Percentiles rank a stretch among this genome's conserved stretches.
Evolutionary conservation across 192 early-diverging fungal genomes (phyloP).

Genomic region (Linnemannia elongata): DNA sequence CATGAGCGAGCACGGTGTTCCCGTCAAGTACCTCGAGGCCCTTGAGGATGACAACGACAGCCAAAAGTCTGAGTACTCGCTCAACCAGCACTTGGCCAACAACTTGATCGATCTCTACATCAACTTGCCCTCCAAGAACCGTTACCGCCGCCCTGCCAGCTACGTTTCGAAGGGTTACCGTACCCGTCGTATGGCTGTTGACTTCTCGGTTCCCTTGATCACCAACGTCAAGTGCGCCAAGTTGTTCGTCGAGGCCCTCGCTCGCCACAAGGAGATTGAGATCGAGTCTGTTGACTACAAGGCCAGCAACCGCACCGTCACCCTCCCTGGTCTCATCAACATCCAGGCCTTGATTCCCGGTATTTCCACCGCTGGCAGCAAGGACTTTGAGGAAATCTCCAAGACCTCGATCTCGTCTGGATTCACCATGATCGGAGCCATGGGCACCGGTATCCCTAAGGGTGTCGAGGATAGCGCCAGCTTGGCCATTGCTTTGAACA

Average conservation of each 20-base stretch:
- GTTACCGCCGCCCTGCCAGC: slow-evolving; percentile 94
- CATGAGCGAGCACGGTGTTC: slow-evolving; percentile 93
- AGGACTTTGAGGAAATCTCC: slow-evolving; percentile 74
- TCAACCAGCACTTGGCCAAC: slow-evolving; percentile 95
- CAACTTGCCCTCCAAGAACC: slow-evolving; percentile 98
- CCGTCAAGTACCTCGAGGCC: slow-evolving; percentile 92
- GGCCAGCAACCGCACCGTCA: slow-evolving; percentile 85
- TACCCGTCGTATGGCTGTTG: slow-evolving; percentile 97
- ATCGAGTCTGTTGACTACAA: slow-evolving; percentile 92
- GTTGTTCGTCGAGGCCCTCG: slow-evolving; percentile 96
- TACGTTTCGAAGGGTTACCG: slow-evolving; percentile 97
- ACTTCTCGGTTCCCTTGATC: slow-evolving; percentile 96
- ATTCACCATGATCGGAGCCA: slow-evolving; percentile 83
- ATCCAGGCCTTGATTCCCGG: slow-evolving; percentile 76
- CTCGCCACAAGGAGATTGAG: slow-evolving; percentile 78
- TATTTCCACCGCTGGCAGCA: slow-evolving; percentile 57
- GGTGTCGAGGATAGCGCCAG: slow-evolving; percentile 69
- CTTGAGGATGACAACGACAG: slow-evolving; percentile 70
- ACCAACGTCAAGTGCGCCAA: slow-evolving; percentile 99
- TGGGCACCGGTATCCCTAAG: slow-evolving; percentile 67
- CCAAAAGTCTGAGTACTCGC: slow-evolving; percentile 88
- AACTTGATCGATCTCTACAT: slow-evolving; percentile 98
- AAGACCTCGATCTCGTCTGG: slow-evolving; percentile 87
- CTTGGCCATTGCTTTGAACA: slow-evolving; percentile 65
- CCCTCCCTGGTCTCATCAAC: slow-evolving; percentile 91